A percentile compares a stretch with the other conserved stretches of the same genome.
phyloP scores from a whole-genome alignment of 441 rosid genomes.

The Flueggea neowawraea region DNA sequence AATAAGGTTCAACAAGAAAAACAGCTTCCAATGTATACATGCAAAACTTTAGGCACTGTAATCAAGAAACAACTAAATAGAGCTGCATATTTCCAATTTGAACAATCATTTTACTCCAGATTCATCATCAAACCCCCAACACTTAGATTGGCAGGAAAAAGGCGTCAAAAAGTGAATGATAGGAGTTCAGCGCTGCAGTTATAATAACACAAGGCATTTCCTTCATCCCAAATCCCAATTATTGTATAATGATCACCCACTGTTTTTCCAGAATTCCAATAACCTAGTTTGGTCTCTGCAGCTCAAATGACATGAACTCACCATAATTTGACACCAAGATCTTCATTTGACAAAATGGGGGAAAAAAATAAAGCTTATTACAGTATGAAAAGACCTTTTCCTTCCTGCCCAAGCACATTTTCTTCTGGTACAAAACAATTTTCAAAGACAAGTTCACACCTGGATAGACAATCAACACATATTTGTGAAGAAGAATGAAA shows the following conservation, averaged over 20 bases:
- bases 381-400: slow-evolving; percentile 63
- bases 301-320: not conserved
- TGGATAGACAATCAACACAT: slow-evolving; percentile 31
- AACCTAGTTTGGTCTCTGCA: not conserved
- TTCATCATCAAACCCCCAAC: too few species aligned
- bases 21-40: too few species aligned
- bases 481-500: slow-evolving; percentile 24
- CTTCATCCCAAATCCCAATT: not conserved
- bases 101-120: too few species aligned
- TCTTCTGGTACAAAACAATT: slow-evolving; percentile 89
- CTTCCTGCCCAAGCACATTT: slow-evolving; percentile 85
- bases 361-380: slow-evolving; percentile 14
- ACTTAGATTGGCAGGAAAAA: too few species aligned
- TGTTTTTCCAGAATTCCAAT: not conserved
- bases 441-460: slow-evolving; percentile 97
- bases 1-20: too few species aligned
- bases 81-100: too few species aligned
- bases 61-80: too few species aligned
- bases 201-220: too few species aligned
- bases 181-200: too few species aligned
- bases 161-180: too few species aligned
- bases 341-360: not conserved
- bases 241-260: not conserved
- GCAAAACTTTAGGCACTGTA: too few species aligned
- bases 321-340: not conserved